Percentiles rank a stretch among this genome's conserved stretches.
Conservation (phyloP, 805 yeast genomes). For the Wickerhamiella hasegawae region DNA sequence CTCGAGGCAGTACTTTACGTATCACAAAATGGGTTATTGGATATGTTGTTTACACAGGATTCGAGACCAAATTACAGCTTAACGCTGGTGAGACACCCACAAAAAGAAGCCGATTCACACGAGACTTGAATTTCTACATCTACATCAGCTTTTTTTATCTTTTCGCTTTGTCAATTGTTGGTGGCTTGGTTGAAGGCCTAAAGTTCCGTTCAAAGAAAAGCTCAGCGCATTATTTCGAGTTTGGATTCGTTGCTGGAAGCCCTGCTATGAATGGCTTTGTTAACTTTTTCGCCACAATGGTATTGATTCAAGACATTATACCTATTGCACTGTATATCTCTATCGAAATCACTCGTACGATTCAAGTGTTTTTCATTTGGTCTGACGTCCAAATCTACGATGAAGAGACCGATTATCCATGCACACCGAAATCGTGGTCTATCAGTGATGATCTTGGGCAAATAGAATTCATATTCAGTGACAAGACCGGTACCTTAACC, state of each 20-base stretch:
- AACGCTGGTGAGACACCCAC: constrained; percentile 72
- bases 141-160: constrained; percentile 46
- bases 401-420: constrained; percentile 53
- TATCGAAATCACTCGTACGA: constrained; percentile 64
- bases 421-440: constrained; percentile 73
- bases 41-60: constrained; percentile 58
- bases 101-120: constrained; percentile 49
- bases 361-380: constrained; percentile 63
- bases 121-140: constrained; percentile 54
- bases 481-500: constrained; percentile 72
- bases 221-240: constrained; percentile 42
- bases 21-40: constrained; percentile 71
- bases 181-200: constrained; percentile 58
- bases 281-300: constrained; percentile 57
- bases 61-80: constrained; percentile 62
- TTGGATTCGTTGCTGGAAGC: constrained; percentile 41
- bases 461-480: constrained; percentile 67
- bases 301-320: constrained; percentile 60
- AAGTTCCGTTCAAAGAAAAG: constrained; percentile 30
- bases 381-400: constrained; percentile 59
- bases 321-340: constrained; percentile 71
- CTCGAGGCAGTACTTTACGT: constrained; percentile 60
- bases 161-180: constrained; percentile 49
- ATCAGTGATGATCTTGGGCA: constrained; percentile 78
- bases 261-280: constrained; percentile 53